These are phyloP conservation scores for Fusarium succisae DNA, from an alignment of 2,329 filamentous ascomycete species.

Conservation along the genomic window DNA sequence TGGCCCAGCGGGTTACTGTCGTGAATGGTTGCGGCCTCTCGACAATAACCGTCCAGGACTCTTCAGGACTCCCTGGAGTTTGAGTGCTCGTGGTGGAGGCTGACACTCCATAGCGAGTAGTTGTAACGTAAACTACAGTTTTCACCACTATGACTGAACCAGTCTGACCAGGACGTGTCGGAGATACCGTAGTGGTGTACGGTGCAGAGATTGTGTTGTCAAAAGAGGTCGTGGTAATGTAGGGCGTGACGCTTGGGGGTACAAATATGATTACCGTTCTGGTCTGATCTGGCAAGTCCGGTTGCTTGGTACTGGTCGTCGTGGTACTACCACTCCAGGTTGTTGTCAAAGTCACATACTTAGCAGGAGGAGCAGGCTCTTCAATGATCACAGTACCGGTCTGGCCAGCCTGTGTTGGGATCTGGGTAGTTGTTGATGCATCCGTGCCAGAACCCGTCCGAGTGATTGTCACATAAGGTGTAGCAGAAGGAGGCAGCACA, in stretches of 20 bases:
- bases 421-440: too few relatives aligned
- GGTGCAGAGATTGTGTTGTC: neutral
- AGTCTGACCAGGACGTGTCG: neutral
- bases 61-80: neutral
- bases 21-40: neutral
- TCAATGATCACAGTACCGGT: neutral
- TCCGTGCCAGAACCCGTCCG: too few relatives aligned
- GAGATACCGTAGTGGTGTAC: neutral
- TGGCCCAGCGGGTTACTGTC: neutral
- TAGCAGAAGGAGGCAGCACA: too few relatives aligned
- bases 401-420: neutral
- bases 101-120: neutral
- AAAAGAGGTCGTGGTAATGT: slow-evolving; percentile 1
- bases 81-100: neutral
- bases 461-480: too few relatives aligned
- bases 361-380: neutral
- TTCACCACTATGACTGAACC: neutral
- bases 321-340: neutral
- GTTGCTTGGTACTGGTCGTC: neutral
- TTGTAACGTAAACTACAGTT: neutral
- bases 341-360: neutral
- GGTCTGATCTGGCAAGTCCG: neutral
- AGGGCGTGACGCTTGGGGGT: neutral
- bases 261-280: neutral
- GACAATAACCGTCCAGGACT: neutral